Evolutionary conservation across 768 basidiomycete genomes (phyloP), one percentile per base, ranked within the genome.

Genomic region (Rhodotorula taiwanensis): DNA sequence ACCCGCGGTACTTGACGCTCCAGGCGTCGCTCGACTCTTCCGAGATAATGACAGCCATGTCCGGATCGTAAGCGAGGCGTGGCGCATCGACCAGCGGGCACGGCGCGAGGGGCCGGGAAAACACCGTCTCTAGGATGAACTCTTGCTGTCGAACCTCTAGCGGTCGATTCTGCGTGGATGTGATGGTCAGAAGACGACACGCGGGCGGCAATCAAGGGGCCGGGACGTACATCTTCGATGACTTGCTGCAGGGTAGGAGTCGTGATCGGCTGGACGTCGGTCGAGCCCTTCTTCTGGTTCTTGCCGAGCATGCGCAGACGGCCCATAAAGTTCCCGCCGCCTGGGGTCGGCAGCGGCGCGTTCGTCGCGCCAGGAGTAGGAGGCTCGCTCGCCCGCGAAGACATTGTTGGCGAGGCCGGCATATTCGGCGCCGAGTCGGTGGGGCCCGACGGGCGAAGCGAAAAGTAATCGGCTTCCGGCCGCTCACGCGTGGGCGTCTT

Each of bases 21-120:
- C 87, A 93, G 1, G 79, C 79, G 31, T 85, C 85, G 7, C 78
- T 76, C 0, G 74, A 72, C 74, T 94, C 92, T 73, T 94, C 90
- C 3, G 87, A 84, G 49, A 99, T 86, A 63, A 87, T 77, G 34
- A 98, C 74, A 0, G 81, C 79, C 47, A 86, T 84, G 56, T 82
- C 78, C 1, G 80, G 74, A 2, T 86, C 83, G 42, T 87, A 79
- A 15, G 76, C 63, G 30, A 88, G 75, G 0, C 80, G 79, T 0
- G 94, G 94, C 0, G 83, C 85, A 49, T 98, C 94, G 47, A 75
- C 75, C 5, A 83, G 81, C 0, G 83, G 70, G 2, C 93, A 88
- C 7, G 90, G 89, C 15, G 73, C 70, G 67, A 79, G 74, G 9
- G 77, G 72, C 13, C 74, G 75, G 1, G 76, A 66, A 44, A 78